Evolutionary conservation across 768 basidiomycete genomes (phyloP).

Genomic region (Phanerodontia chrysosporium): DNA sequence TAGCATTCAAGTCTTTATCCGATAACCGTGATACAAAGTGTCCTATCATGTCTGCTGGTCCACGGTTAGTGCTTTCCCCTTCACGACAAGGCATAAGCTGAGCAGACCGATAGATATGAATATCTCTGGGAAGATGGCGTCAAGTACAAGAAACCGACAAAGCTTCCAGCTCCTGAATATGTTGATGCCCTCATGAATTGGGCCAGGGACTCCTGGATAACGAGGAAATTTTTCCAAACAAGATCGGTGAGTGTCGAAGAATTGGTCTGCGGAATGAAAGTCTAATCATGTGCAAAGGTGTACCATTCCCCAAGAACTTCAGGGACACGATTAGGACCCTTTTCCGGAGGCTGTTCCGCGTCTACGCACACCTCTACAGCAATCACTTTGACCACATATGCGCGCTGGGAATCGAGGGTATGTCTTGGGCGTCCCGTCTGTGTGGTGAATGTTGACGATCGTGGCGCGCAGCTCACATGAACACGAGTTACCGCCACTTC

Average conservation of each 20-base stretch:
- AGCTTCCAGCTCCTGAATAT: slow-evolving; percentile 92
- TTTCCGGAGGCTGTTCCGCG: slow-evolving; percentile 87
- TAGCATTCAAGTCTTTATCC: not conserved
- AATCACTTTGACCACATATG: slow-evolving; percentile 99
- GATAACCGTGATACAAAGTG: slow-evolving; percentile 46
- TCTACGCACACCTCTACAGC: slow-evolving; percentile 98
- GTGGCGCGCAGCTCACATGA: slow-evolving; percentile 74
- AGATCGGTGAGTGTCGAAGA: slow-evolving; percentile 61
- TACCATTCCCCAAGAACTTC: slow-evolving; percentile 88
- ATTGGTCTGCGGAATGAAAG: slow-evolving; percentile 2
- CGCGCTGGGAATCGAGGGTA: slow-evolving; percentile 96
- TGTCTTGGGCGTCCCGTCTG: slow-evolving; percentile 14
- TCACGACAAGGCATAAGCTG: not conserved
- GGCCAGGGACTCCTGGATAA: slow-evolving; percentile 94
- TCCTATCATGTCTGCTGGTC: slow-evolving; percentile 95
- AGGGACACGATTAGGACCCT: slow-evolving; percentile 89
- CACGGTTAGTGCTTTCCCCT: slow-evolving; percentile 51
- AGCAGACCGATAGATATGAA: slow-evolving; percentile 60
- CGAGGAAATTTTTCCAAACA: slow-evolving; percentile 88
- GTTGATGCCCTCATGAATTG: slow-evolving; percentile 99
- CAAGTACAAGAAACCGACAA: slow-evolving; percentile 86
- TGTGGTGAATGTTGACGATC: not conserved
- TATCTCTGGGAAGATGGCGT: slow-evolving; percentile 93
- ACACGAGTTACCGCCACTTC: slow-evolving; percentile 98
- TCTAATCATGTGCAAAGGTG: slow-evolving; percentile 49